These are phyloP conservation scores for Debaryomyces prosopidis DNA, from an alignment of 805 yeast genomes.

Conservation along the genomic window DNA sequence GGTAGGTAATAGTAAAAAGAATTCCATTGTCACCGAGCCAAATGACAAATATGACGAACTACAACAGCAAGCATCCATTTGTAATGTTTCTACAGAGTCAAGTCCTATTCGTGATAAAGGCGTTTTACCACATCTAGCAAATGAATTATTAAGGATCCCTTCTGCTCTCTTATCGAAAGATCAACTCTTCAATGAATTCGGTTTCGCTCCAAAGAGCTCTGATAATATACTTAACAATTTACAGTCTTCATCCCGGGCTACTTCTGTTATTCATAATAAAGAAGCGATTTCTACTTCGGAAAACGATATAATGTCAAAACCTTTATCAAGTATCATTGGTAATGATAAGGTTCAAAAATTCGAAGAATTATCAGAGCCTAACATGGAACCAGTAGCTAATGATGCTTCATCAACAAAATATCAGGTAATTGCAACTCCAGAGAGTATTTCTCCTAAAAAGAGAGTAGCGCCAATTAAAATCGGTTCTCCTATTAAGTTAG, in stretches of 20 bases:
- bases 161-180: constrained; percentile 28
- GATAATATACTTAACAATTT: constrained; percentile 2
- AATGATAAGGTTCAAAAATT: constrained; percentile 3
- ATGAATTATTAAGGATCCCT: constrained; percentile 31
- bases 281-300: constrained; percentile 20
- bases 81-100: constrained; percentile 22
- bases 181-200: constrained; percentile 27
- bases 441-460: constrained; percentile 5
- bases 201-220: constrained; percentile 11
- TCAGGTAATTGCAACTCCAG: background rate
- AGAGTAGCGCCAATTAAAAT: constrained; percentile 33
- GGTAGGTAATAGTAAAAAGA: constrained; percentile 20
- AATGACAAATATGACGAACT: constrained; percentile 24
- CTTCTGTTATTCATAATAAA: constrained; percentile 12
- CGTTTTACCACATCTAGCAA: constrained; percentile 39
- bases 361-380: background rate
- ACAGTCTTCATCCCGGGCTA: constrained; percentile 4
- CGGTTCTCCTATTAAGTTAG: constrained; percentile 37
- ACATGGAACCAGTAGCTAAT: background rate
- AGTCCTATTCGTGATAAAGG: constrained; percentile 9
- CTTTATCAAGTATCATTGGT: constrained; percentile 22
- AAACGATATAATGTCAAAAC: constrained; percentile 21
- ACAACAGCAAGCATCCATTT: constrained; percentile 35
- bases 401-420: background rate
- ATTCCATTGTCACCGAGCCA: constrained; percentile 27